Conservation (phyloP, 1,139 yeast genomes). For the Kurtzmaniella quercitrusa region DNA sequence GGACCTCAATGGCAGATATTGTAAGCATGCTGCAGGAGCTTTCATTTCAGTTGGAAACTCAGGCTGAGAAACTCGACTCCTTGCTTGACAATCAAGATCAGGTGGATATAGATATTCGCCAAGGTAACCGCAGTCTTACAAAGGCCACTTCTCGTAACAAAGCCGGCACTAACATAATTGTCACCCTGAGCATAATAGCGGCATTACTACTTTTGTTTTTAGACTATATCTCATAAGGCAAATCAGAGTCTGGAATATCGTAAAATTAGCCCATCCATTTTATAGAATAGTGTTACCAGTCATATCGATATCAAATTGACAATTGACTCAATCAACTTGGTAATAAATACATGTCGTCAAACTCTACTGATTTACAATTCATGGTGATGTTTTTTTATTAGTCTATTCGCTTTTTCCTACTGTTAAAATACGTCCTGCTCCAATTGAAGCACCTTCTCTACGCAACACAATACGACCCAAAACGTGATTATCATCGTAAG, state of each 20-base stretch:
- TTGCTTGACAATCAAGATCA: constrained; percentile 70
- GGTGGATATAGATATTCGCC: constrained; percentile 61
- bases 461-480: constrained; percentile 83
- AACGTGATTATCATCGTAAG: constrained; percentile 53
- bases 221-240: constrained; percentile 53
- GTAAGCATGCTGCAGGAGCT: constrained; percentile 76
- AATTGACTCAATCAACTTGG: not conserved
- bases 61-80: constrained; percentile 66
- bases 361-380: no score
- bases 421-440: constrained; percentile 67
- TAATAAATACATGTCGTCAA: no score
- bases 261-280: not conserved
- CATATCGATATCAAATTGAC: not conserved
- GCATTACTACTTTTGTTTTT: constrained; percentile 62
- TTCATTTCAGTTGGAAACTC: constrained; percentile 69
- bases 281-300: not conserved
- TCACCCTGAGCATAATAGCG: constrained; percentile 55
- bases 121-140: constrained; percentile 71
- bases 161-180: constrained; percentile 63
- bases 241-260: no score
- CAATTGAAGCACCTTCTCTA: constrained; percentile 81
- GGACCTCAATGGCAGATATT: constrained; percentile 75
- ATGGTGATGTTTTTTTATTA: constrained; percentile 4
- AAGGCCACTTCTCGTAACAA: constrained; percentile 72
- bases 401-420: constrained; percentile 1